These are phyloP conservation scores for Flaveria ramosissima DNA, from an alignment of 129 eudicot species.

Conservation along the genomic window DNA sequence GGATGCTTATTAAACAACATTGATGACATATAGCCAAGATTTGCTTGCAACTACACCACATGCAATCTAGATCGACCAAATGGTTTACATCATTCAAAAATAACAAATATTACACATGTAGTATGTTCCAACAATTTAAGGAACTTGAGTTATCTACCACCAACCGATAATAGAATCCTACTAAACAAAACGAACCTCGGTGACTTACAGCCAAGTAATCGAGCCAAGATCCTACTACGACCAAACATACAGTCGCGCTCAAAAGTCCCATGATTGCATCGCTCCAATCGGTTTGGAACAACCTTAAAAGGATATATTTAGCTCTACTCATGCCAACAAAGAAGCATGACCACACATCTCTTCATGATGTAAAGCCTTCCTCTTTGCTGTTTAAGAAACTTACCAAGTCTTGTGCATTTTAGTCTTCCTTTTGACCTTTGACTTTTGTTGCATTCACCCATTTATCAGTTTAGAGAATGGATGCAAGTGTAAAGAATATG, in stretches of 20 bases:
- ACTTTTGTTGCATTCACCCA: conserved; percentile 24
- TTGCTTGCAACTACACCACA: conserved; percentile 13
- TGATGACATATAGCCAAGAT: conserved; percentile 7
- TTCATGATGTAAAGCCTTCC: conserved; percentile 48
- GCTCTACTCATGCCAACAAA: conserved; percentile 50
- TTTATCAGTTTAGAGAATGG: conserved; percentile 15
- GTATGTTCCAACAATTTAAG: too few species aligned
- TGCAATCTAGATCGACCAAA: neutral
- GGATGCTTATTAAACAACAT: neutral
- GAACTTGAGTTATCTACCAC: neutral
- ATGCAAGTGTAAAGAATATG: neutral
- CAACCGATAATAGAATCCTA: neutral
- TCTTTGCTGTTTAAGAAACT: conserved; percentile 47
- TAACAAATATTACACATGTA: neutral
- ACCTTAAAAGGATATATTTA: neutral
- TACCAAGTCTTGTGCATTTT: conserved; percentile 43
- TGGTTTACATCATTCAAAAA: neutral
- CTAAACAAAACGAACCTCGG: neutral
- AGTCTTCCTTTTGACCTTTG: conserved; percentile 41
- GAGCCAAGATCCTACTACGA: neutral
- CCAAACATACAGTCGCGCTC: neutral
- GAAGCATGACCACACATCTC: conserved; percentile 55
- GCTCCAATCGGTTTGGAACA: neutral
- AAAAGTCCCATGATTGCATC: neutral
- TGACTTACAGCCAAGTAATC: neutral